Percentiles rank a stretch among this genome's conserved stretches.
phyloP scores from a whole-genome alignment of 768 basidiomycete species.

The Agrocybe pediades region DNA sequence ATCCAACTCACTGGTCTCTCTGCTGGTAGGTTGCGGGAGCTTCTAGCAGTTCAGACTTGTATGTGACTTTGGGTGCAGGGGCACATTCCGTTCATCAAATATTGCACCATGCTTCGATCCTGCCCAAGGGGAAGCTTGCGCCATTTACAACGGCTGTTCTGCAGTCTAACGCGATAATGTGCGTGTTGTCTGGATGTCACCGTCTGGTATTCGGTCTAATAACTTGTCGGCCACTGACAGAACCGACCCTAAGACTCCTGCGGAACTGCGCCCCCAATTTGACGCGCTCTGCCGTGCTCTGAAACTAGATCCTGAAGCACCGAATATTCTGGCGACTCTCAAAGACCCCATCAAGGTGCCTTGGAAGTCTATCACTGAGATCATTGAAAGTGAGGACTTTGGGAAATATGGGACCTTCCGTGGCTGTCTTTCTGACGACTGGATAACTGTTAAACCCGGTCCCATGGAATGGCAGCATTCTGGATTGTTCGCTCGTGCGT shows the following conservation, averaged over 20 bases:
- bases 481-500: constrained; percentile 55
- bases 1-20: constrained; percentile 72
- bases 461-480: constrained; percentile 71
- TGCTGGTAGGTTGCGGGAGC: constrained; percentile 48
- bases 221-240: constrained; percentile 26
- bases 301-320: constrained; percentile 51
- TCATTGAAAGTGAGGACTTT: constrained; percentile 58
- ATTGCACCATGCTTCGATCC: constrained; percentile 66
- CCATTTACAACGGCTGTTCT: constrained; percentile 69
- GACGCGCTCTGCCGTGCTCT: constrained; percentile 60
- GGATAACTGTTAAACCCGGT: constrained; percentile 54
- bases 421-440: constrained; percentile 60
- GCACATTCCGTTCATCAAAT: constrained; percentile 78
- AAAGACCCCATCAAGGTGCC: constrained; percentile 50
- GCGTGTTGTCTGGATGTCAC: constrained; percentile 20
- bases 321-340: constrained; percentile 51
- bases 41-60: neutral
- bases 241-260: constrained; percentile 58
- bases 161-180: constrained; percentile 79
- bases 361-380: constrained; percentile 49
- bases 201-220: neutral
- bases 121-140: constrained; percentile 54
- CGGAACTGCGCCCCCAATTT: constrained; percentile 63
- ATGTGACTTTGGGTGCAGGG: constrained; percentile 35
- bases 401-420: constrained; percentile 70